Evolutionary conservation across 2,329 filamentous ascomycete species (phyloP).

Genomic region (Chaetomium olivaceum): DNA sequence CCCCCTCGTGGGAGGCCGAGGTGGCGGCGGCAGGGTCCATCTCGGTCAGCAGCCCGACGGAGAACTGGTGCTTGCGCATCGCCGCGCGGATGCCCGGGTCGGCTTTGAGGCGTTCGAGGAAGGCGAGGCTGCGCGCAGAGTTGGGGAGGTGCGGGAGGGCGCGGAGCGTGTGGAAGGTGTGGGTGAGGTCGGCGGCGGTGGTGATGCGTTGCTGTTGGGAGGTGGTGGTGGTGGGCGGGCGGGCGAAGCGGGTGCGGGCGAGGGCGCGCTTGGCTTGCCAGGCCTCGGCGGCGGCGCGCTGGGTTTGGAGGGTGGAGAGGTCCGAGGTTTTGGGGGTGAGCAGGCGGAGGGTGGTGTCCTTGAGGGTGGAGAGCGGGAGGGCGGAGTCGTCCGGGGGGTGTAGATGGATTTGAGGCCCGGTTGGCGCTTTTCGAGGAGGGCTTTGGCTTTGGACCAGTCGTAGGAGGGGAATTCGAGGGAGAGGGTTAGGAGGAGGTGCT

Average conservation of each 20-base stretch:
- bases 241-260: slow-evolving; percentile 35
- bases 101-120: slow-evolving; percentile 73
- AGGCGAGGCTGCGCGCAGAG: slow-evolving; percentile 67
- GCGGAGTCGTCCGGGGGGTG: slow-evolving; percentile 32
- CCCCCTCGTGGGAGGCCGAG: slow-evolving; percentile 65
- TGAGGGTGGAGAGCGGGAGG: slow-evolving; percentile 31
- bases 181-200: slow-evolving; percentile 57
- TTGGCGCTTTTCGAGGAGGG: slow-evolving; percentile 29
- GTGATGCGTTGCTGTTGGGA: background rate
- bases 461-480: slow-evolving; percentile 26
- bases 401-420: slow-evolving; percentile 33
- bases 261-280: slow-evolving; percentile 21
- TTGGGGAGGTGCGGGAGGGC: slow-evolving; percentile 77
- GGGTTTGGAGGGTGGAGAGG: slow-evolving; percentile 32
- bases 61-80: slow-evolving; percentile 84
- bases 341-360: slow-evolving; percentile 35
- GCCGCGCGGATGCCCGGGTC: slow-evolving; percentile 82
- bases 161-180: slow-evolving; percentile 78
- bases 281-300: slow-evolving; percentile 19
- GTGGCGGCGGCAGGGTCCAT: slow-evolving; percentile 91
- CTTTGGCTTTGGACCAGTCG: slow-evolving; percentile 33
- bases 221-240: slow-evolving; percentile 5
- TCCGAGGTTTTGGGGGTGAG: slow-evolving; percentile 35
- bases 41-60: slow-evolving; percentile 83
- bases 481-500: slow-evolving; percentile 22